A percentile compares a stretch with the other conserved stretches of the same genome.
Conservation (phyloP, 805 yeast genomes). For the Candida fluviatilis region DNA sequence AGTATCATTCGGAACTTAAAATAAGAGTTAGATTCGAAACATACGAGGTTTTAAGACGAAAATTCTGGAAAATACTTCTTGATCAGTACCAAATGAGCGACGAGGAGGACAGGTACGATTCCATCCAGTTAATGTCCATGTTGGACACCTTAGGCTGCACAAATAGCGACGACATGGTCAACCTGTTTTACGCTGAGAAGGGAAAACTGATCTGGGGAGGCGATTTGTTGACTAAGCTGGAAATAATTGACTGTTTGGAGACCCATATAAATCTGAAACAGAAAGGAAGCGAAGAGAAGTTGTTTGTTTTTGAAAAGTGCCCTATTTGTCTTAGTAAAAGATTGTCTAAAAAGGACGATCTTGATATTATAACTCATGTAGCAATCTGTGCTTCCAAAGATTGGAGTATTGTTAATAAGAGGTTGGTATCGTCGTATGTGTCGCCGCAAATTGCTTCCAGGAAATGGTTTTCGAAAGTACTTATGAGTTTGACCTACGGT, state of each 20-base stretch:
- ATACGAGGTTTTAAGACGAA: slow-evolving; percentile 57
- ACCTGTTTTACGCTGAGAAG: slow-evolving; percentile 45
- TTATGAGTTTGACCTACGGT: slow-evolving; percentile 85
- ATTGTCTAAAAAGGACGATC: slow-evolving; percentile 47
- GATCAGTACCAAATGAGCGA: slow-evolving; percentile 48
- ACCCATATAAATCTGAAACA: slow-evolving; percentile 22
- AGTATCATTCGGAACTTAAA: slow-evolving; percentile 50
- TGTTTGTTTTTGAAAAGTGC: slow-evolving; percentile 65
- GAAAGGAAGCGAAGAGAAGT: slow-evolving; percentile 24
- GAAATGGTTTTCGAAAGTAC: slow-evolving; percentile 81
- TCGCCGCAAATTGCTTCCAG: slow-evolving; percentile 79
- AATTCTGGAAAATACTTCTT: slow-evolving; percentile 65
- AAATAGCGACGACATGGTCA: slow-evolving; percentile 50
- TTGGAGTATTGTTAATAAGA: slow-evolving; percentile 64
- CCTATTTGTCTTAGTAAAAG: slow-evolving; percentile 74
- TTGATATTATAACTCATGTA: slow-evolving; percentile 79
- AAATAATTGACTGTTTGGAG: slow-evolving; percentile 47
- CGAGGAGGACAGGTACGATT: slow-evolving; percentile 32
- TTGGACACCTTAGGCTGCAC: slow-evolving; percentile 60
- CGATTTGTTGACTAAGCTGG: slow-evolving; percentile 41
- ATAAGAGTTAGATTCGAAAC: slow-evolving; percentile 64
- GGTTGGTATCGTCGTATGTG: slow-evolving; percentile 65
- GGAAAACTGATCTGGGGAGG: slow-evolving; percentile 51
- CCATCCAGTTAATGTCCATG: slow-evolving; percentile 59
- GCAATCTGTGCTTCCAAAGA: slow-evolving; percentile 81